A percentile compares a stretch with the other conserved stretches of the same genome.
phyloP scores from a whole-genome alignment of 768 basidiomycete genomes.

The Pleurotus djamor region DNA sequence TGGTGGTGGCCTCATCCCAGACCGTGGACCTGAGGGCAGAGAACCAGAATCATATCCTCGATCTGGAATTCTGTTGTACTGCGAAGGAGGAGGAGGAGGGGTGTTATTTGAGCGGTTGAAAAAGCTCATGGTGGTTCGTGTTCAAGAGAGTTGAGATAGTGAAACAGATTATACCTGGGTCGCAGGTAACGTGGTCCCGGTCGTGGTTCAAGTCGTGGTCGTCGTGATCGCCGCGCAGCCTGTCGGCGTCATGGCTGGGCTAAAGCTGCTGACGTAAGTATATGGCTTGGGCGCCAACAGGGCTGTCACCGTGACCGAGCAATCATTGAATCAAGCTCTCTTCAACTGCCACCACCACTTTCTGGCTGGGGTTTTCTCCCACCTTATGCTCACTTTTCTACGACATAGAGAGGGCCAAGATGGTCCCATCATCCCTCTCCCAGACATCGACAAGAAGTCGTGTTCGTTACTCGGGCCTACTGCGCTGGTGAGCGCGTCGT shows the following conservation, averaged over 20 bases:
- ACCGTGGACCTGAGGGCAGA: conserved; percentile 29
- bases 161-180: background rate
- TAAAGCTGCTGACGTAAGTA: background rate
- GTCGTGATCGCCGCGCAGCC: background rate
- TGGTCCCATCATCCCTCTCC: conserved; percentile 20
- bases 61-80: conserved; percentile 42
- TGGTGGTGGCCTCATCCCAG: conserved; percentile 17
- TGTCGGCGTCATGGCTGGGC: conserved; percentile 5
- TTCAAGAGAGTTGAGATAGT: background rate
- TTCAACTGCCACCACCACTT: background rate
- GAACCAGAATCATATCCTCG: conserved; percentile 16
- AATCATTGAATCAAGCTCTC: background rate
- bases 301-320: background rate
- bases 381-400: conserved; percentile 2
- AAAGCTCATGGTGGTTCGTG: conserved; percentile 38
- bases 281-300: background rate
- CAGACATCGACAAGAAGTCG: conserved; percentile 45
- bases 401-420: background rate
- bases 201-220: background rate
- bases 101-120: conserved; percentile 39
- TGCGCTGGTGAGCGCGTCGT: conserved; percentile 35
- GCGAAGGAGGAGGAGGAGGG: conserved; percentile 33
- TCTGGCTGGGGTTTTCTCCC: background rate
- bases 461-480: conserved; percentile 52
- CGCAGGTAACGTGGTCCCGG: conserved; percentile 5